Evolutionary conservation across 2,329 filamentous ascomycete genomes (phyloP).

Genomic region (Calonectria crousiana): DNA sequence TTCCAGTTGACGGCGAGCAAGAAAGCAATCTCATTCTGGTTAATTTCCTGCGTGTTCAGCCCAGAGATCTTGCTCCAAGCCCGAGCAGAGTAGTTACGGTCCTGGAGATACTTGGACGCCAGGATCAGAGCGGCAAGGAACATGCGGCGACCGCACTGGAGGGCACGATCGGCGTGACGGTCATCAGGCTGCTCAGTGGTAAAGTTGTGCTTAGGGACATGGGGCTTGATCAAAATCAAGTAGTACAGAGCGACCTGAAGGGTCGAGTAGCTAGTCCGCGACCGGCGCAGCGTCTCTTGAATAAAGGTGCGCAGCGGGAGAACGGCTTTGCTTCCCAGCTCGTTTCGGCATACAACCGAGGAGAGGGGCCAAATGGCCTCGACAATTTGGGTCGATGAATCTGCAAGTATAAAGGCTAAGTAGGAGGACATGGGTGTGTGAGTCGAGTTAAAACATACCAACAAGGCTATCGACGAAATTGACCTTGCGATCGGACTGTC

Average conservation of each 20-base stretch:
- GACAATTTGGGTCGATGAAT: constrained; percentile 97
- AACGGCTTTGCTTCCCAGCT: constrained; percentile 80
- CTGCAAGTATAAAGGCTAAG: constrained; percentile 64
- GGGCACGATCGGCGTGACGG: constrained; percentile 77
- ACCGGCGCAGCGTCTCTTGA: constrained; percentile 94
- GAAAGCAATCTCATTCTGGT: constrained; percentile 95
- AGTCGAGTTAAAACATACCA: constrained; percentile 76
- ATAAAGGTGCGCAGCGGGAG: constrained; percentile 95
- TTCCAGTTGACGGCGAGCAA: constrained; percentile 92
- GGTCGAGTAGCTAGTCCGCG: constrained; percentile 96
- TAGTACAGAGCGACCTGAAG: constrained; percentile 98
- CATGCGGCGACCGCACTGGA: constrained; percentile 98
- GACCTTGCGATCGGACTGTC: constrained; percentile 91
- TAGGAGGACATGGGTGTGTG: constrained; percentile 31
- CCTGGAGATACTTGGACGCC: constrained; percentile 97
- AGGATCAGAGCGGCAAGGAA: constrained; percentile 95
- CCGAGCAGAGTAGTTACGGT: constrained; percentile 96
- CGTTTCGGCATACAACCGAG: constrained; percentile 80
- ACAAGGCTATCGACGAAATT: constrained; percentile 97
- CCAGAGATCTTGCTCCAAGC: constrained; percentile 99
- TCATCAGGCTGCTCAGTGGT: constrained; percentile 87
- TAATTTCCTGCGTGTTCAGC: constrained; percentile 93
- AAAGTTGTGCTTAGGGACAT: constrained; percentile 86
- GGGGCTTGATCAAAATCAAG: constrained; percentile 90
- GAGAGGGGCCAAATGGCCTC: constrained; percentile 97